Conservation (phyloP, 345 rosid genomes). For the Sonneratia caseolaris region DNA sequence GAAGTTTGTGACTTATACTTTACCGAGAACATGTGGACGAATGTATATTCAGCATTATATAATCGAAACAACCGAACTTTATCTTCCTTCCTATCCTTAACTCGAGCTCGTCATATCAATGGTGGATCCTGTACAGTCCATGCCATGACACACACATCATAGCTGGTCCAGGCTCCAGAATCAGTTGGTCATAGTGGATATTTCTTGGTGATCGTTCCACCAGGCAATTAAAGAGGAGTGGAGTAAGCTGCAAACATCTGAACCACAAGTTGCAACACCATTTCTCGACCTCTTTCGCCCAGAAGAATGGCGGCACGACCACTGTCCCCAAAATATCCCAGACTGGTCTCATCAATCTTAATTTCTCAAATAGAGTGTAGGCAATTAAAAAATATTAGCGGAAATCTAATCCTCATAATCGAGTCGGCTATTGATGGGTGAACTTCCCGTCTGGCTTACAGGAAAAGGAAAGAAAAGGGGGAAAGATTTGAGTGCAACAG, state of each 20-base stretch:
- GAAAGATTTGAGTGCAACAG: no score
- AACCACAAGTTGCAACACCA: conserved; percentile 9
- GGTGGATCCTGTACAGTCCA: no score
- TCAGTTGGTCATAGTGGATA: neutral
- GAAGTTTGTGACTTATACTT: no score
- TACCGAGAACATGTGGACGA: no score
- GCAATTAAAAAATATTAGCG: conserved; percentile 15
- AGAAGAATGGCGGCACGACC: conserved; percentile 11
- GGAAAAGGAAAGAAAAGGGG: no score
- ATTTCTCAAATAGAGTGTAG: no score
- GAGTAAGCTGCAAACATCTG: neutral
- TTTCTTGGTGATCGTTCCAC: neutral
- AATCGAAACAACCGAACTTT: no score
- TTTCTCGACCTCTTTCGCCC: conserved; percentile 23
- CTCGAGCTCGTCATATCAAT: no score
- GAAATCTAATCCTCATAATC: conserved; percentile 44
- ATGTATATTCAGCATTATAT: no score
- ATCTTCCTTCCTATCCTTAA: no score
- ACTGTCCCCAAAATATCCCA: conserved; percentile 13
- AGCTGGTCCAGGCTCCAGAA: neutral
- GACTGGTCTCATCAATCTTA: neutral
- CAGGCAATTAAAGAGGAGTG: neutral
- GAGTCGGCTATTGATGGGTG: conserved; percentile 41
- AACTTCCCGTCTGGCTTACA: neutral
- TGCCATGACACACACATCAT: neutral